A percentile compares a stretch with the other conserved stretches of the same genome.
phyloP scores from a whole-genome alignment of 306 rosid species.

The Leucaena leucocephala region DNA sequence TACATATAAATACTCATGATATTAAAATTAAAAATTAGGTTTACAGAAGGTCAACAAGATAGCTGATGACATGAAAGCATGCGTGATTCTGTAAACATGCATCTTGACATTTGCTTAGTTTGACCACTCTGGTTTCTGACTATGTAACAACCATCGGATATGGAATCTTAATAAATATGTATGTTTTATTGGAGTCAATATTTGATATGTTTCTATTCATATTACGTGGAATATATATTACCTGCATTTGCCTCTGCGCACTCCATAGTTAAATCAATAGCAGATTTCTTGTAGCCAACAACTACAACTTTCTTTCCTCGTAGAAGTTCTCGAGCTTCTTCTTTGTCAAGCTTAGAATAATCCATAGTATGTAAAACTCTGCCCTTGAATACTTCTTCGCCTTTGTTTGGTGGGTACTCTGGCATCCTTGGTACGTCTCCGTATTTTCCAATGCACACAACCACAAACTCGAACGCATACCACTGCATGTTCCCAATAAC shows the following conservation, averaged over 20 bases:
- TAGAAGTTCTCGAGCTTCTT: constrained; percentile 44
- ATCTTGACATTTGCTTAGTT: background rate
- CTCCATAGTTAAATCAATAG: constrained; percentile 60
- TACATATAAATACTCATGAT: background rate
- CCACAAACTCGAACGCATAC: constrained; percentile 63
- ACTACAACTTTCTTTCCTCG: constrained; percentile 55
- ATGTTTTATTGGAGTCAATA: background rate
- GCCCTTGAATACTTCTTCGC: constrained; percentile 53
- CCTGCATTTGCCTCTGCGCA: constrained; percentile 59
- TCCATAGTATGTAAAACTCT: constrained; percentile 59
- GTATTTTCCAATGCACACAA: constrained; percentile 61
- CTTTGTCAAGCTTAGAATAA: constrained; percentile 55
- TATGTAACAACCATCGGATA: background rate
- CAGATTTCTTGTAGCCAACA: constrained; percentile 62
- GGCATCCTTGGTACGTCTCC: constrained; percentile 61
- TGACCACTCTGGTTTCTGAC: background rate
- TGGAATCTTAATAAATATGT: background rate
- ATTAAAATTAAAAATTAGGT: background rate
- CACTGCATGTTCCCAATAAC: constrained; percentile 37
- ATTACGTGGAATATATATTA: background rate
- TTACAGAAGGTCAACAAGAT: background rate
- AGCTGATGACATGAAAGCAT: background rate
- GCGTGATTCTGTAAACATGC: background rate
- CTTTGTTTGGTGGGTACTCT: constrained; percentile 41
- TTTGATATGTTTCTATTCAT: background rate